These are phyloP conservation scores for Allomyces javanicus DNA, from an alignment of 192 early-diverging fungal species.

Conservation along the genomic window DNA sequence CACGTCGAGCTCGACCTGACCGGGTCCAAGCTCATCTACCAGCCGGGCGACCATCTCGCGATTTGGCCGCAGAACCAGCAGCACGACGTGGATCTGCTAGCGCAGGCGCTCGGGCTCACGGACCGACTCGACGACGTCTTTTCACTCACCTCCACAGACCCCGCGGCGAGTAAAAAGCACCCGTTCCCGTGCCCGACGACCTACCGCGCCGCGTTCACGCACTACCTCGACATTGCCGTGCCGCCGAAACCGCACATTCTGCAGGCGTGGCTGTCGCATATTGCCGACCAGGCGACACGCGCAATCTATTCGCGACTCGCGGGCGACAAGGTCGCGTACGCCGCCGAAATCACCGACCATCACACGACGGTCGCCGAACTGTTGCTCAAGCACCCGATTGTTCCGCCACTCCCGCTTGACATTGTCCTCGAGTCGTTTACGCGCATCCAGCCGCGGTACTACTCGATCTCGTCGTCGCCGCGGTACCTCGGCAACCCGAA, in stretches of 20 bases:
- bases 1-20: conserved; percentile 85
- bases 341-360: conserved; percentile 30
- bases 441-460: conserved; percentile 73
- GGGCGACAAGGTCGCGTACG: conserved; percentile 49
- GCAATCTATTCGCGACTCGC: conserved; percentile 30
- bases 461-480: conserved; percentile 88
- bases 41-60: conserved; percentile 87
- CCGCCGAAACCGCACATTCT: conserved; percentile 46
- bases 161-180: conserved; percentile 47
- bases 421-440: conserved; percentile 63
- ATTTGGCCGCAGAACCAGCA: conserved; percentile 78
- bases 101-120: conserved; percentile 33
- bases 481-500: conserved; percentile 40
- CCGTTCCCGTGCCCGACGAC: conserved; percentile 79
- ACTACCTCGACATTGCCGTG: conserved; percentile 76
- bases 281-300: conserved; percentile 12
- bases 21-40: conserved; percentile 66
- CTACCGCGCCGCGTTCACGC: conserved; percentile 64
- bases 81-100: conserved; percentile 44
- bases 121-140: conserved; percentile 52
- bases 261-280: conserved; percentile 27
- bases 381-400: conserved; percentile 37
- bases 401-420: conserved; percentile 48
- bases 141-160: conserved; percentile 49
- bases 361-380: conserved; percentile 59